A percentile compares a stretch with the other conserved stretches of the same genome.
Conservation (phyloP, 495 filamentous ascomycete genomes). For the Penicillium turbatum region DNA sequence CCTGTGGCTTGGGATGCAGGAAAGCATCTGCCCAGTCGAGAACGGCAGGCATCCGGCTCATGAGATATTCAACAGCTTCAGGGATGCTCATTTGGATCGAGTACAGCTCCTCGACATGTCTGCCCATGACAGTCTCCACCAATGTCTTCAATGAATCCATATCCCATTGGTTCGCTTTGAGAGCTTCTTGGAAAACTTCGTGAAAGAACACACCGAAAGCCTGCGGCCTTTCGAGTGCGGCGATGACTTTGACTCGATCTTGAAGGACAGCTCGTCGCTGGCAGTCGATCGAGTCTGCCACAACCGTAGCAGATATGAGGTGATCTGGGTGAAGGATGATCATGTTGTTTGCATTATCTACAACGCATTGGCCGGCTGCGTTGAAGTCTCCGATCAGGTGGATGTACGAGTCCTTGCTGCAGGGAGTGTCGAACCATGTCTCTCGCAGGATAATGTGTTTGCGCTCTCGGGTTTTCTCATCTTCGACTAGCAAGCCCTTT, state of each 20-base stretch:
- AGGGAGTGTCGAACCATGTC: slow-evolving; percentile 78
- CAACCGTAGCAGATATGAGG: slow-evolving; percentile 86
- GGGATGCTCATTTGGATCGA: slow-evolving; percentile 68
- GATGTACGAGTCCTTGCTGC: slow-evolving; percentile 66
- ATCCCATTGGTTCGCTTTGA: slow-evolving; percentile 82
- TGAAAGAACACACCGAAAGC: slow-evolving; percentile 91
- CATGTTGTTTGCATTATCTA: slow-evolving; percentile 77
- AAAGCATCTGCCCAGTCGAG: slow-evolving; percentile 80
- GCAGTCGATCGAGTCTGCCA: slow-evolving; percentile 90
- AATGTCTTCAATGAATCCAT: slow-evolving; percentile 55
- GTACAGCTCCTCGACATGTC: slow-evolving; percentile 81
- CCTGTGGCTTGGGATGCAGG: slow-evolving; percentile 66
- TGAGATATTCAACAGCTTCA: slow-evolving; percentile 70
- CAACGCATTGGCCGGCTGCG: slow-evolving; percentile 57
- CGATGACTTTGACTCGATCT: slow-evolving; percentile 84
- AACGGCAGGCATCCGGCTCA: slow-evolving; percentile 72
- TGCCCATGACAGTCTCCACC: slow-evolving; percentile 60
- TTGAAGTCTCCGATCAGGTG: slow-evolving; percentile 82
- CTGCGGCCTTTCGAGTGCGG: slow-evolving; percentile 68
- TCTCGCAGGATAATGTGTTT: slow-evolving; percentile 75
- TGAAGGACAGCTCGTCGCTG: slow-evolving; percentile 85
- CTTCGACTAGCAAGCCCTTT: slow-evolving; percentile 71
- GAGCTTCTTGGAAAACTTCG: slow-evolving; percentile 86
- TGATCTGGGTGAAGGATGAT: slow-evolving; percentile 94
- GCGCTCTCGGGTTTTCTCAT: slow-evolving; percentile 60